phyloP scores from a whole-genome alignment of 345 rosid genomes.

The Alliaria petiolata region DNA sequence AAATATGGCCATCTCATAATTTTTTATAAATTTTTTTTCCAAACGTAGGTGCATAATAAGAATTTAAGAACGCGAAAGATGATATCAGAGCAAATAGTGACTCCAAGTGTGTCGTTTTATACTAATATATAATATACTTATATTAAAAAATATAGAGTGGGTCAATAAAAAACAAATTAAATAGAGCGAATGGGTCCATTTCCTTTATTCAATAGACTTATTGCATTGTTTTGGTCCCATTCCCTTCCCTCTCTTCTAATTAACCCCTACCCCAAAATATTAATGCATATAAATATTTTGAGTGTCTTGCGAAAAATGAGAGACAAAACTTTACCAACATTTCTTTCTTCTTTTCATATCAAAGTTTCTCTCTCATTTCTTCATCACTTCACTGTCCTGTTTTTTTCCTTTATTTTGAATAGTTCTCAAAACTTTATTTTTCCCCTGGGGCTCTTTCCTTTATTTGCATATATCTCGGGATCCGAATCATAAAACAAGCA shows the following conservation, averaged over 20 bases:
- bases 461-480: conserved; percentile 1
- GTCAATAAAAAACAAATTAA: neutral
- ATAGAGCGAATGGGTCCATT: conserved; percentile 29
- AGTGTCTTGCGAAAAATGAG: conserved; percentile 20
- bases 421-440: conserved; percentile 1
- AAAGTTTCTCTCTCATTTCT: conserved; percentile 12
- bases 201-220: conserved; percentile 30
- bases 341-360: conserved; percentile 3
- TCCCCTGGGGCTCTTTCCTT: neutral
- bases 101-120: conserved; percentile 18
- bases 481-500: neutral
- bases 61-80: neutral
- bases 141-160: conserved; percentile 3
- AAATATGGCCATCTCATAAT: neutral
- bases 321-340: neutral
- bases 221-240: conserved; percentile 30
- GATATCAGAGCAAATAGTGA: conserved; percentile 17
- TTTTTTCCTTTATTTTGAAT: conserved; percentile 10
- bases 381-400: conserved; percentile 8
- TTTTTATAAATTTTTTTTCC: neutral
- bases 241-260: neutral
- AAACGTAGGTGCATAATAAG: neutral
- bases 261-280: conserved; percentile 11
- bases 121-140: too few relatives aligned
- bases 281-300: conserved; percentile 34